A percentile compares a stretch with the other conserved stretches of the same genome.
Conservation (phyloP, 306 rosid species). For the Cucumis hystrix region DNA sequence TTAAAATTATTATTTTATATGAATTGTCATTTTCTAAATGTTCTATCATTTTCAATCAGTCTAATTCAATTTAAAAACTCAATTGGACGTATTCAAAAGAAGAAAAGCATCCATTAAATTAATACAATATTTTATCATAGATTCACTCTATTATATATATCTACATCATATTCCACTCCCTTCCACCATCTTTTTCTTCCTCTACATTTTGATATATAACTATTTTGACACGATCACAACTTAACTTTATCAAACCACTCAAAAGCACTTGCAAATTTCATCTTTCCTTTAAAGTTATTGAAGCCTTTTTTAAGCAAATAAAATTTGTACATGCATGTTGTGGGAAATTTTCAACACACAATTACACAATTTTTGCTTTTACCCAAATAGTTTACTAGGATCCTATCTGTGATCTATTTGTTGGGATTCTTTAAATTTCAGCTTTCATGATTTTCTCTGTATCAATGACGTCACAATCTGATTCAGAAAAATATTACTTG, state of each 20-base stretch:
- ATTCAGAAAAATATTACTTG: too few species aligned
- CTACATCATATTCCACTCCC: neutral
- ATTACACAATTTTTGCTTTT: neutral
- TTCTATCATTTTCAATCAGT: neutral
- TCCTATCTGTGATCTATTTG: too few species aligned
- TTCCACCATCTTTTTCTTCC: neutral
- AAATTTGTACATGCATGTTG: neutral
- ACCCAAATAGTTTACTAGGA: neutral
- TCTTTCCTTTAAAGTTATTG: neutral
- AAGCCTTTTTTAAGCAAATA: neutral
- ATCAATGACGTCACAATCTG: too few species aligned
- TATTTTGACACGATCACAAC: neutral
- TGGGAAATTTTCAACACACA: neutral
- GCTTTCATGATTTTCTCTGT: too few species aligned
- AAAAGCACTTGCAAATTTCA: neutral
- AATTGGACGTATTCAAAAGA: neutral
- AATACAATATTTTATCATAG: too few species aligned
- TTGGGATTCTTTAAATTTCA: too few species aligned
- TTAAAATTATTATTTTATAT: neutral
- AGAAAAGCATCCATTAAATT: neutral
- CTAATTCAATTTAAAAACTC: neutral
- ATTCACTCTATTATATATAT: neutral
- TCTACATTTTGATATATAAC: neutral
- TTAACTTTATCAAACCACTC: neutral
- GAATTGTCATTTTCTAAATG: neutral